Evolutionary conservation across 208 protist genomes (phyloP), one percentile per base, ranked within the genome.

Genomic region (Trypanosoma rangeli): DNA sequence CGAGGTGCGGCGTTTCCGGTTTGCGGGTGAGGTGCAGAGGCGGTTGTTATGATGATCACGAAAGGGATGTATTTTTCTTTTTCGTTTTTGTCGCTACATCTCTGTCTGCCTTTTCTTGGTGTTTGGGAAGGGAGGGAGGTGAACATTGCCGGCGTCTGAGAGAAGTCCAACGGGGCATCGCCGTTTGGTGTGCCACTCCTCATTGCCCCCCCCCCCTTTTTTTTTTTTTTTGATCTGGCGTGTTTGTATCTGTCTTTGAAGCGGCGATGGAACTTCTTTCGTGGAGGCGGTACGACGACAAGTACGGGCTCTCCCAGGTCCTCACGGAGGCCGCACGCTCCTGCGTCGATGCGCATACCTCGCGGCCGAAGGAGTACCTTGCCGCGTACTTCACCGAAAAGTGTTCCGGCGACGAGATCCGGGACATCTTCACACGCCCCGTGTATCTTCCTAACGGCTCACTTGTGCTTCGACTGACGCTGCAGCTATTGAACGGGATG

Each of bases 241-340:
- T 29, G 1, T 29, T 5, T n/a, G n/a, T n/a, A n/a, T n/a, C n/a
- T n/a, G n/a, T n/a, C 33, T 37, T 37, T 3, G 42, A 20, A 12
- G 22, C 7, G 37, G 44, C 24, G 31, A 76, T 76, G 70, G 70
- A 76, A 20, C 77, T 80, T 1, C 59, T 89, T 18, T 91, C 90
- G 29, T 95, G 90, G 87, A 82, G 85, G 70, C 52, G 68, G 28
- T 95, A 95, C 72, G 90, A 95, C 62, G 74, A 86, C 9, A 73
- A 91, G 72, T 74, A 83, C 74, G 69, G 83, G 29, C 69, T 95
- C 13, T 92, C 85, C 20, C 74, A 79, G 5, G 60, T 93, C 15
- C 68, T 95, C 13, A 95, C 90, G 2, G 81, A 88, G 48, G 90
- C 90, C 0, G 90, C 86, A 26, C 79, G 90, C 3, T 84, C 90